phyloP scores from a whole-genome alignment of 2,329 filamentous ascomycete genomes.

The Aspergillus persii region DNA sequence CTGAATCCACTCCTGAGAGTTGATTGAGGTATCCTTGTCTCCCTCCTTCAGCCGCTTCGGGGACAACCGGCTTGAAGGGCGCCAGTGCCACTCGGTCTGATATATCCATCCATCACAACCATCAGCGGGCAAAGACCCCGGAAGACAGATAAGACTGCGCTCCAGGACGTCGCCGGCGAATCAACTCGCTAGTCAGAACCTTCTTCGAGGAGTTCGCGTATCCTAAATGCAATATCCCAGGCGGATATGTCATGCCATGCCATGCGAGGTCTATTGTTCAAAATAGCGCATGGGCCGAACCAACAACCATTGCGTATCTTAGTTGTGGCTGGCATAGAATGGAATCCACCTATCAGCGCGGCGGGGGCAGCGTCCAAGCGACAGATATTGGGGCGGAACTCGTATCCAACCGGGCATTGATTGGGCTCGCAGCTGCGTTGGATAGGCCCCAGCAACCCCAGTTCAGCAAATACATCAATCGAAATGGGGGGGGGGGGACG shows the following conservation, averaged over 20 bases:
- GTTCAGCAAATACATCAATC: neutral
- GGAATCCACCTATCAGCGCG: slow-evolving; percentile 4
- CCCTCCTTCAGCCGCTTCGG: neutral
- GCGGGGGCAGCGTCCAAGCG: neutral
- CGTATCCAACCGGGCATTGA: slow-evolving; percentile 6
- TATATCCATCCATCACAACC: neutral
- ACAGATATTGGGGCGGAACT: slow-evolving; percentile 3
- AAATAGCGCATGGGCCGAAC: neutral
- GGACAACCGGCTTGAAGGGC: slow-evolving; percentile 1
- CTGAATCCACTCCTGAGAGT: neutral
- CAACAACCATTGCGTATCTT: neutral
- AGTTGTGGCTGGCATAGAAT: slow-evolving; percentile 4
- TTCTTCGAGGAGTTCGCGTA: neutral
- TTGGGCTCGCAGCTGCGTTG: neutral
- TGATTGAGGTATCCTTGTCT: neutral
- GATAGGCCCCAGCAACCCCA: neutral
- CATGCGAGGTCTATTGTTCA: neutral
- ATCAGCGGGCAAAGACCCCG: neutral
- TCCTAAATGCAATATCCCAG: neutral
- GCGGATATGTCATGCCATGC: neutral
- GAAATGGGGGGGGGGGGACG: neutral
- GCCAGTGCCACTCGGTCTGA: neutral
- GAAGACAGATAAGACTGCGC: neutral
- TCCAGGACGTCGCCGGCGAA: neutral
- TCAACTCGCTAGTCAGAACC: neutral